A percentile compares a stretch with the other conserved stretches of the same genome.
These are phyloP conservation scores for Penicillium desertorum DNA, from an alignment of 495 filamentous ascomycete species.

Conservation along the genomic window DNA sequence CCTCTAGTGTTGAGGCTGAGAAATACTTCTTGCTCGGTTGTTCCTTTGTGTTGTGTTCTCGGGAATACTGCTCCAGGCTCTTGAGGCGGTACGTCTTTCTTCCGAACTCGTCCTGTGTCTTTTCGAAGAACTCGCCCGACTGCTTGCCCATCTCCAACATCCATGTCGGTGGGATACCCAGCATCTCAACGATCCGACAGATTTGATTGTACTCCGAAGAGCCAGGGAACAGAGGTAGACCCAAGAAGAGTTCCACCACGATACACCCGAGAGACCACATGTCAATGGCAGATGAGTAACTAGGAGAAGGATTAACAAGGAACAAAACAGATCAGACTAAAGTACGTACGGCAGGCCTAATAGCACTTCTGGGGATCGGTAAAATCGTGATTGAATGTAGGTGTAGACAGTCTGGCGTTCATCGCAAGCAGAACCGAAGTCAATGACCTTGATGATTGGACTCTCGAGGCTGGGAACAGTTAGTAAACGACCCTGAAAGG, in stretches of 20 bases:
- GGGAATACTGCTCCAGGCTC: slow-evolving; percentile 93
- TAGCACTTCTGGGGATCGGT: slow-evolving; percentile 93
- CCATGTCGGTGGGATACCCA: slow-evolving; percentile 94
- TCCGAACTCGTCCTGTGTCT: slow-evolving; percentile 87
- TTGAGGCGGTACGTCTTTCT: slow-evolving; percentile 89
- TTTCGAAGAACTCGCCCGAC: slow-evolving; percentile 96
- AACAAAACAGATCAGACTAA: not conserved
- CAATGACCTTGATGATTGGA: slow-evolving; percentile 99
- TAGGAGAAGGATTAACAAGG: slow-evolving; percentile 29
- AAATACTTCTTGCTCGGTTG: slow-evolving; percentile 99
- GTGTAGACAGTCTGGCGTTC: slow-evolving; percentile 99
- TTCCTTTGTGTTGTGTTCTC: slow-evolving; percentile 94
- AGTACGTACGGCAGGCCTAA: slow-evolving; percentile 75
- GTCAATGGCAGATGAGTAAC: slow-evolving; percentile 98
- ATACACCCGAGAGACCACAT: slow-evolving; percentile 99
- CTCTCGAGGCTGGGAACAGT: slow-evolving; percentile 71
- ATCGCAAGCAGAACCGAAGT: slow-evolving; percentile 98
- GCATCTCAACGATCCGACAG: slow-evolving; percentile 95
- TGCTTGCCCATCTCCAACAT: slow-evolving; percentile 99
- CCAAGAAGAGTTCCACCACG: slow-evolving; percentile 96
- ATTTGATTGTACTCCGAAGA: slow-evolving; percentile 99
- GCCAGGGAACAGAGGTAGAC: slow-evolving; percentile 91
- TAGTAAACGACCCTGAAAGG: not conserved
- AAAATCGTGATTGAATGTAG: slow-evolving; percentile 98
- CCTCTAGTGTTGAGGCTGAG: slow-evolving; percentile 84